Evolutionary conservation across 2,329 filamentous ascomycete species (phyloP).

Genomic region (Cordyceps militaris): DNA sequence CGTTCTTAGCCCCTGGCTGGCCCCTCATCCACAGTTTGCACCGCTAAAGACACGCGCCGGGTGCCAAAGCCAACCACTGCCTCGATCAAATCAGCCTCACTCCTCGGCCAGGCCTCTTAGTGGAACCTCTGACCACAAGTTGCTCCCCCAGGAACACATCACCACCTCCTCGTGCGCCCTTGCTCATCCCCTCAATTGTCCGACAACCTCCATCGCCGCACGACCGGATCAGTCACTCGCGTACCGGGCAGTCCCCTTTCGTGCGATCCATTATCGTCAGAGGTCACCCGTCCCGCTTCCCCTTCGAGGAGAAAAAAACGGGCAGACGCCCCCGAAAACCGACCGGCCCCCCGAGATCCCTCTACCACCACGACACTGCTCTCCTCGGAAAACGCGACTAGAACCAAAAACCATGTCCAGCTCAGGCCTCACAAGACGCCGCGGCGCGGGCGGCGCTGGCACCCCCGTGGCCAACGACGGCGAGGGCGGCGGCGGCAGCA

Average conservation of each 20-base stretch:
- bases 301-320: neutral
- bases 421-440: slow-evolving; percentile 55
- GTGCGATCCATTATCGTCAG: neutral
- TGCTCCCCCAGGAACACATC: too few relatives aligned
- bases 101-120: slow-evolving; percentile 1
- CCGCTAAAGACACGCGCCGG: neutral
- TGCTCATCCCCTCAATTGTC: too few relatives aligned
- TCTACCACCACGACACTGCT: neutral
- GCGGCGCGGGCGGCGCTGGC: slow-evolving; percentile 60
- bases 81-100: slow-evolving; percentile 2
- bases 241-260: neutral
- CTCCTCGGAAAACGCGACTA: slow-evolving; percentile 15
- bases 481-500: slow-evolving; percentile 56
- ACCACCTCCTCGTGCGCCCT: too few relatives aligned
- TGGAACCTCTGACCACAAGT: slow-evolving; percentile 4
- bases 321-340: neutral
- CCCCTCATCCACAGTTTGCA: neutral
- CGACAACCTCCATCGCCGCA: too few relatives aligned
- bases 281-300: slow-evolving; percentile 6
- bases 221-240: too few relatives aligned
- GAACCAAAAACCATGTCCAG: too few relatives aligned
- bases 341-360: neutral
- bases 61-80: neutral
- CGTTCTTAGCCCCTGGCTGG: neutral
- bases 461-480: slow-evolving; percentile 42